A percentile compares a stretch with the other conserved stretches of the same genome.
phyloP scores from a whole-genome alignment of 2,329 filamentous ascomycete species.

The Domatiomyces globalis region DNA sequence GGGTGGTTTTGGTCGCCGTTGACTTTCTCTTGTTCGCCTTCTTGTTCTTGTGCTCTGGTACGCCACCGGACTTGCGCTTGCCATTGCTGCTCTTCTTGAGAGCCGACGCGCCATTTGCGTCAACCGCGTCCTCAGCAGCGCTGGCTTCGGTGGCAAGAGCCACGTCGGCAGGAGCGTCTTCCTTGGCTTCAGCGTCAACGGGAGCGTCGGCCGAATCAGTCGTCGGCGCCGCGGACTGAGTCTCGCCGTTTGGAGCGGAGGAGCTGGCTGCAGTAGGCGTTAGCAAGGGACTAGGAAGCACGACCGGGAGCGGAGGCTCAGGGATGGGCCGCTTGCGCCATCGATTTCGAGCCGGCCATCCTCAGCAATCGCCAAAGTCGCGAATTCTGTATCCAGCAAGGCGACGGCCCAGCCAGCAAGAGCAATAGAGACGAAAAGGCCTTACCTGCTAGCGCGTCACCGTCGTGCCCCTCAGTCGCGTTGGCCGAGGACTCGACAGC shows the following conservation, averaged over 20 bases:
- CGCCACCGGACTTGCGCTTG: conserved; percentile 54
- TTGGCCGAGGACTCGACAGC: neutral
- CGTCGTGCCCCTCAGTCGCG: neutral
- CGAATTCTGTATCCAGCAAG: neutral
- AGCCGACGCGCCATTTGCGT: conserved; percentile 37
- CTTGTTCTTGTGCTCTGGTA: conserved; percentile 56
- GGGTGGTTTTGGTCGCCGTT: conserved; percentile 55
- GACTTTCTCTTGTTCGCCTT: conserved; percentile 80
- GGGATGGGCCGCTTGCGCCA: neutral
- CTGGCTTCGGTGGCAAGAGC: conserved; percentile 10
- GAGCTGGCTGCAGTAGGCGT: conserved; percentile 11
- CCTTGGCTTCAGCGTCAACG: conserved; percentile 12
- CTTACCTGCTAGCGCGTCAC: neutral
- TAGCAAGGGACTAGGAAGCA: conserved; percentile 21
- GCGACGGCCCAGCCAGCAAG: conserved; percentile 13
- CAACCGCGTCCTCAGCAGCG: conserved; percentile 22
- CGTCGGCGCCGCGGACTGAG: conserved; percentile 1
- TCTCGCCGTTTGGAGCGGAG: conserved; percentile 15
- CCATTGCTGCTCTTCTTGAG: conserved; percentile 37
- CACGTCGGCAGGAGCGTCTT: conserved; percentile 13
- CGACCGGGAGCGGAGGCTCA: conserved; percentile 15
- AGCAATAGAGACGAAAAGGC: conserved; percentile 8
- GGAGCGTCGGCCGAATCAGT: neutral
- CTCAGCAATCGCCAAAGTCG: neutral
- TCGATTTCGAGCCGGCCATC: neutral